phyloP scores from a whole-genome alignment of 2,329 filamentous ascomycete genomes.

The Pseudogymnoascus sp. region DNA sequence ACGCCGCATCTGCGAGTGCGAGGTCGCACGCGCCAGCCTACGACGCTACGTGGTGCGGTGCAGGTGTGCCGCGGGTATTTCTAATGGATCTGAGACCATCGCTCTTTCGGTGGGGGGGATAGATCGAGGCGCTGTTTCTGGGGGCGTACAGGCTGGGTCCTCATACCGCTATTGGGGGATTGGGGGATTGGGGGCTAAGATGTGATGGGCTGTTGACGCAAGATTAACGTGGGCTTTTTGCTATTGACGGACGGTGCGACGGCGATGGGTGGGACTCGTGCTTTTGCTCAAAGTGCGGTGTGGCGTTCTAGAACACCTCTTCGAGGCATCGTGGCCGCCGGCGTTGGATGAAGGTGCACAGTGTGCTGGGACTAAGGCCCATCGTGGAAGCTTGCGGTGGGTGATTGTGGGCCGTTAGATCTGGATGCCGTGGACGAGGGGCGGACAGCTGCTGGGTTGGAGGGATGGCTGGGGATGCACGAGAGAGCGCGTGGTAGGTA shows the following conservation, averaged over 20 bases:
- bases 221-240: neutral
- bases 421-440: neutral
- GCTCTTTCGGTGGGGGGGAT: neutral
- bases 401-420: neutral
- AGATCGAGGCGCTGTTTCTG: neutral
- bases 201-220: neutral
- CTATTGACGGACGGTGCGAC: neutral
- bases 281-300: neutral
- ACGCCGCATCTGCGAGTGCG: neutral
- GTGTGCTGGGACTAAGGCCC: neutral
- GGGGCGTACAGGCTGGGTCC: neutral
- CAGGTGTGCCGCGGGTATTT: neutral
- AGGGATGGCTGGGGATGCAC: neutral
- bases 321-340: neutral
- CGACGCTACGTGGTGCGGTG: neutral
- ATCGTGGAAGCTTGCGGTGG: neutral
- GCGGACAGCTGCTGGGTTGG: neutral
- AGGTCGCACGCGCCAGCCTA: neutral
- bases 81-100: neutral
- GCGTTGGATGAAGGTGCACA: neutral
- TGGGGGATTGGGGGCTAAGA: neutral
- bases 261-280: neutral
- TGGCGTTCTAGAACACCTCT: neutral
- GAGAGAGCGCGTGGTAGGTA: conserved; percentile 3
- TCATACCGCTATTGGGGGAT: no score